Evolutionary conservation across 306 rosid genomes (phyloP), one percentile per base, ranked within the genome.

Genomic region (Malus asiatica): DNA sequence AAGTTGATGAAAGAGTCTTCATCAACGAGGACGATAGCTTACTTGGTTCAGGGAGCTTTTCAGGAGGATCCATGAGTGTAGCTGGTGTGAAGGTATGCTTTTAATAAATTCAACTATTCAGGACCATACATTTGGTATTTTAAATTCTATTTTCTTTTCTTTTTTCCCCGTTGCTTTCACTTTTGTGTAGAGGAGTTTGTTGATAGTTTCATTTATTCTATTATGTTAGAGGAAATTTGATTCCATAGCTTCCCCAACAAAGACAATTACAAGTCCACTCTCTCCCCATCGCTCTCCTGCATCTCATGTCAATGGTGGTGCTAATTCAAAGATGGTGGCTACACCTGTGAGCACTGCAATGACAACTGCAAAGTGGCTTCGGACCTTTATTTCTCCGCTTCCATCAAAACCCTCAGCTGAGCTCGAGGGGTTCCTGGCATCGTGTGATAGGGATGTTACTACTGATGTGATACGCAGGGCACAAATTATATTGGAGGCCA

Each of bases 301-400:
- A 52, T 85, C 96, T 35, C 89, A 89, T 76, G 84, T 82, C 60
- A 88, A 87, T 69, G 96, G 90, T 68, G 78, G 82, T 30, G 71
- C 79, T 61, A 93, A 75, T 67, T 72, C 91, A 69, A 92, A 84
- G 87, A 82, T 90, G 80, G 87, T 88, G 8, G 97, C 99, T 44
- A 96, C 99, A 38, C 99, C 99, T 57, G 97, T 96, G 60, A 96
- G 97, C 89, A 93, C 98, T 20, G 98, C 99, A 72, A 96, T 96
- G 99, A 96, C 97, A 66, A 96, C 99, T 40, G 99, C 99, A 75
- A 96, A 96, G 90, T 96, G 99, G 99, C 99, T 96, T 60, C 88
- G 99, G 40, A 93, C 93, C 58, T 88, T 92, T 79, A 88, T 96
- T 76, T 90, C 93, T 63, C 98, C 94, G 55, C 96, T 96, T 77